A percentile compares a stretch with the other conserved stretches of the same genome.
Conservation (phyloP, 768 basidiomycete genomes). For the Hericium coralloides region DNA sequence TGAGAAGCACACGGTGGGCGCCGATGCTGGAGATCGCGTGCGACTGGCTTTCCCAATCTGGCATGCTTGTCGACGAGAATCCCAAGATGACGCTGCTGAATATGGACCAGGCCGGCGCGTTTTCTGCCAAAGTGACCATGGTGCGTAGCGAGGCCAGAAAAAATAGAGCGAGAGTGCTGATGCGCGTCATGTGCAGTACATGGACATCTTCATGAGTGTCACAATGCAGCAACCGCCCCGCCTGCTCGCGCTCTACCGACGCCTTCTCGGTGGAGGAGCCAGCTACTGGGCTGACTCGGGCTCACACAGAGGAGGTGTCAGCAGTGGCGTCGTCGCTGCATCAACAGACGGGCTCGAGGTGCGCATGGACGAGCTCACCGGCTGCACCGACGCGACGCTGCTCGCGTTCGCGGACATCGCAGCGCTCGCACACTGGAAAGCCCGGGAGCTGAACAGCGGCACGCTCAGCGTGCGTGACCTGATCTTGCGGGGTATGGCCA, state of each 20-base stretch:
- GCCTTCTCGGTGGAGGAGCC: slow-evolving; percentile 44
- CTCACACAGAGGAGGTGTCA: background rate
- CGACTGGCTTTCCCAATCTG: slow-evolving; percentile 68
- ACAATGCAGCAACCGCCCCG: slow-evolving; percentile 53
- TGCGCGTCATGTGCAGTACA: slow-evolving; percentile 44
- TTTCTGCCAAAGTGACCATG: slow-evolving; percentile 63
- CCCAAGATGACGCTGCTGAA: slow-evolving; percentile 48
- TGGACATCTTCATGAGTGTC: slow-evolving; percentile 67
- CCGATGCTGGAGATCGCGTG: slow-evolving; percentile 58
- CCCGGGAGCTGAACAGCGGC: slow-evolving; percentile 50
- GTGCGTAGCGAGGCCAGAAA: slow-evolving; percentile 33
- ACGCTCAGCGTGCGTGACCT: slow-evolving; percentile 69
- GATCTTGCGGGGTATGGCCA: slow-evolving; percentile 58
- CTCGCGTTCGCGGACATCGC: slow-evolving; percentile 69
- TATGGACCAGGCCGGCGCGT: slow-evolving; percentile 44
- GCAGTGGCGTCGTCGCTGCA: background rate
- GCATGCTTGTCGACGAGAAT: slow-evolving; percentile 54
- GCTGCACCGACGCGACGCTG: slow-evolving; percentile 73
- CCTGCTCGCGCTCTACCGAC: slow-evolving; percentile 57
- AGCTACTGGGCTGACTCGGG: slow-evolving; percentile 33
- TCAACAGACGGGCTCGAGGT: slow-evolving; percentile 29
- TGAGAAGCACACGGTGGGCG: slow-evolving; percentile 63
- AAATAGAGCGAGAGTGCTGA: background rate
- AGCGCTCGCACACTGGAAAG: slow-evolving; percentile 70
- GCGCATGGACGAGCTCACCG: slow-evolving; percentile 60